These are phyloP conservation scores for Fusarium sp. DNA, from an alignment of 2,329 filamentous ascomycete genomes.

Conservation along the genomic window DNA sequence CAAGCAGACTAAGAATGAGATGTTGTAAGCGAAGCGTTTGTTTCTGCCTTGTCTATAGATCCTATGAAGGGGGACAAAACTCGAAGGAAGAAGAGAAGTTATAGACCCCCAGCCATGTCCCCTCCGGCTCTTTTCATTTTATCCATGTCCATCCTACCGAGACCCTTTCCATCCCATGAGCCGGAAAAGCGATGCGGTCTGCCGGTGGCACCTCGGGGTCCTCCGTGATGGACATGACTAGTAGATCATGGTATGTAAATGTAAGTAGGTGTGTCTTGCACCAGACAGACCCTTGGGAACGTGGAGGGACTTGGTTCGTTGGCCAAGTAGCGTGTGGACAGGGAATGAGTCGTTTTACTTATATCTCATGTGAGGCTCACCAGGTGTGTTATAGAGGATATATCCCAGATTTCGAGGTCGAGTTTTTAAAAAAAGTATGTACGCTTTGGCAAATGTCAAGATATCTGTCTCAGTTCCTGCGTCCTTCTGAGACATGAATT, in stretches of 20 bases:
- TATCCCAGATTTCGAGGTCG: not conserved
- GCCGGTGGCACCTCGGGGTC: conserved; percentile 27
- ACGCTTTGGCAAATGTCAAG: not conserved
- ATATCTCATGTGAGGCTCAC: not conserved
- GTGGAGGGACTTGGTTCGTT: conserved; percentile 44
- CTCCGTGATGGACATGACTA: not conserved
- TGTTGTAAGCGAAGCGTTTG: not conserved
- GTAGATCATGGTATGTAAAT: conserved; percentile 5
- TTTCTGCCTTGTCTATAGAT: not conserved
- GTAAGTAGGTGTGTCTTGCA: conserved; percentile 27
- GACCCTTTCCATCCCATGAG: conserved; percentile 16
- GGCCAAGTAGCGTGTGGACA: not conserved
- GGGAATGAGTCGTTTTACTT: conserved; percentile 4
- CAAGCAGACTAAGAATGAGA: conserved; percentile 1
- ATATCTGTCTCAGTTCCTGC: conserved; percentile 31
- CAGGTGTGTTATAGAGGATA: no score
- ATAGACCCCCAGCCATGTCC: conserved; percentile 18
- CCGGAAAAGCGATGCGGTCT: conserved; percentile 34
- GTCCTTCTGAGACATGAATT: conserved; percentile 4
- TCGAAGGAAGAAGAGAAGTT: conserved; percentile 10
- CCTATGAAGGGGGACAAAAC: not conserved
- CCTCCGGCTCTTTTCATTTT: conserved; percentile 8
- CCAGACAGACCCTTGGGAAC: conserved; percentile 28
- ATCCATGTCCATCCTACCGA: conserved; percentile 6
- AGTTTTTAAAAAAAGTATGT: not conserved